phyloP scores from a whole-genome alignment of 176 grass and related monocot genomes.

The Microstegium vimineum region DNA sequence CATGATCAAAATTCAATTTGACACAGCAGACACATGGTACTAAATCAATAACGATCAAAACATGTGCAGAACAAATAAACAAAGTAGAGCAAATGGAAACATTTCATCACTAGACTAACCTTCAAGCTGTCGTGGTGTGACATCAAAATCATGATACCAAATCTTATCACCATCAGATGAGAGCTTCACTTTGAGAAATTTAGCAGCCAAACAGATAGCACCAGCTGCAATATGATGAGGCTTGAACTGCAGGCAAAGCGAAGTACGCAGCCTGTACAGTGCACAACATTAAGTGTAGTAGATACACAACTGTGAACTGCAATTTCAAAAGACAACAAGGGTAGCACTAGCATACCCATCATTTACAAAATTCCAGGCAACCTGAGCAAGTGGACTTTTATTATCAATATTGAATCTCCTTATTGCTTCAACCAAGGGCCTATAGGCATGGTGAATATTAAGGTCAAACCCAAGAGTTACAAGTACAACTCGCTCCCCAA shows the following conservation, averaged over 20 bases:
- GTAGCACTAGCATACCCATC: conserved; percentile 91
- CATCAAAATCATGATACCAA: conserved; percentile 96
- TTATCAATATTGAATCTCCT: conserved; percentile 74
- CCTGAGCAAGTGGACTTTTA: conserved; percentile 78
- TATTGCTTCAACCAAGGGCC: conserved; percentile 93
- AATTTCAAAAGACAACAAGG: conserved; percentile 25
- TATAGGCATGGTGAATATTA: conserved; percentile 93
- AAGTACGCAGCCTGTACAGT: conserved; percentile 55
- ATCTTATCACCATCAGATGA: conserved; percentile 78
- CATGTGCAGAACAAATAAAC: background rate
- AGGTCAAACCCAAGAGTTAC: conserved; percentile 88
- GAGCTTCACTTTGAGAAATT: conserved; percentile 98
- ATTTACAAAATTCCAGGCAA: conserved; percentile 99
- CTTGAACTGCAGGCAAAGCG: conserved; percentile 81
- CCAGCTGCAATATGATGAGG: conserved; percentile 98
- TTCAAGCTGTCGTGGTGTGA: conserved; percentile 90
- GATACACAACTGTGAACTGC: conserved; percentile 24
- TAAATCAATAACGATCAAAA: background rate
- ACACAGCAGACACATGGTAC: background rate
- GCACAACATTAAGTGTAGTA: conserved; percentile 24
- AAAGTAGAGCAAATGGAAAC: background rate
- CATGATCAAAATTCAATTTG: background rate
- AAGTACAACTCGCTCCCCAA: conserved; percentile 85
- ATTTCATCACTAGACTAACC: conserved; percentile 49
- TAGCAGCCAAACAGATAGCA: conserved; percentile 93